Evolutionary conservation across 1,139 yeast species (phyloP).

Genomic region (Yamadazyma atlantica): DNA sequence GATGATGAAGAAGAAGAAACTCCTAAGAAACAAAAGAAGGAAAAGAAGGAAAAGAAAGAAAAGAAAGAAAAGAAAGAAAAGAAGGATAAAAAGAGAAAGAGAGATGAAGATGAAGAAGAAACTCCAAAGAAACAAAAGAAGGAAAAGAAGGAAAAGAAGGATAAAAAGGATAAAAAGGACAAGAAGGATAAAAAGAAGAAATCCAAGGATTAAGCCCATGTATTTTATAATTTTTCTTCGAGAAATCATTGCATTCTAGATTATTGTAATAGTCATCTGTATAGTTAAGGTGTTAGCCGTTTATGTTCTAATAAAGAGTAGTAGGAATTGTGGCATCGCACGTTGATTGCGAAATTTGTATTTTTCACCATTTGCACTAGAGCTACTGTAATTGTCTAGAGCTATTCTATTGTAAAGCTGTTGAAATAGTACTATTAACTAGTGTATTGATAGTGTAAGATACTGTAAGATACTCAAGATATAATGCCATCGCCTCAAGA

Average conservation of each 20-base stretch:
- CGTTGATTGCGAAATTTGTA: too few species aligned
- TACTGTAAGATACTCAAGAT: too few species aligned
- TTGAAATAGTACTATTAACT: too few species aligned
- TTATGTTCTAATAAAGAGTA: slow-evolving; percentile 4
- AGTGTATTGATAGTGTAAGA: too few species aligned
- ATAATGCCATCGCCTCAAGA: slow-evolving; percentile 1
- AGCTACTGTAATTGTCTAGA: too few species aligned
- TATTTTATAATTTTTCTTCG: slow-evolving; percentile 2
- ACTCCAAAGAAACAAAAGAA: slow-evolving; percentile 28
- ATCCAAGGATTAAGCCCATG: slow-evolving; percentile 9
- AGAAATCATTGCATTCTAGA: slow-evolving; percentile 1
- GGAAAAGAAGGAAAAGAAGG: slow-evolving; percentile 46
- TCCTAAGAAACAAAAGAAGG: too few species aligned
- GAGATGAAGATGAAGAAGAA: slow-evolving; percentile 42
- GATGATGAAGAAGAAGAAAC: slow-evolving; percentile 49
- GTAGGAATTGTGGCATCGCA: neutral
- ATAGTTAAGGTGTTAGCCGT: slow-evolving; percentile 8
- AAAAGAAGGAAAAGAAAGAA: slow-evolving; percentile 33
- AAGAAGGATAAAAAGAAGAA: slow-evolving; percentile 34
- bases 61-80: slow-evolving; percentile 29
- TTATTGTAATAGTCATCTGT: slow-evolving; percentile 7
- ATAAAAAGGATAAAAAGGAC: slow-evolving; percentile 43
- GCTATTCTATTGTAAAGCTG: too few species aligned
- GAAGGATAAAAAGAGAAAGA: slow-evolving; percentile 43
- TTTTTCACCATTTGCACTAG: neutral